phyloP scores from a whole-genome alignment of 495 filamentous ascomycete species.

The Aspergillus wentii region DNA sequence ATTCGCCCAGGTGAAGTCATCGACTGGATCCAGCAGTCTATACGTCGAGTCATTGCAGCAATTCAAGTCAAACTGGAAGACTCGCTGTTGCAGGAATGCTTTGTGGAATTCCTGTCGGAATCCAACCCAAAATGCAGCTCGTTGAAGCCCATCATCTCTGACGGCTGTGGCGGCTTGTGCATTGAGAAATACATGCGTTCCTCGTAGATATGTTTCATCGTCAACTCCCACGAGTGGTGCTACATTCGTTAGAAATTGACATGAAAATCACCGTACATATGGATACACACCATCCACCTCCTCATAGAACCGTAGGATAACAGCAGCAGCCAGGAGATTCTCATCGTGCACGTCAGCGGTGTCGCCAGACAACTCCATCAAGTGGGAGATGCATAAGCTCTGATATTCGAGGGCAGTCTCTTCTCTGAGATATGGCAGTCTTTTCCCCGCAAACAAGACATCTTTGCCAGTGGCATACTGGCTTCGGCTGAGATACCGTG shows the following conservation, averaged over 20 bases:
- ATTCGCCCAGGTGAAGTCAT: slow-evolving; percentile 23
- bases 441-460: slow-evolving; percentile 1
- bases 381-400: slow-evolving; percentile 20
- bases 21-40: slow-evolving; percentile 14
- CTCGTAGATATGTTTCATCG: slow-evolving; percentile 12
- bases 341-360: slow-evolving; percentile 16
- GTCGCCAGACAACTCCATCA: slow-evolving; percentile 13
- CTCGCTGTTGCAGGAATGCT: slow-evolving; percentile 24
- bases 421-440: slow-evolving; percentile 7
- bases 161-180: slow-evolving; percentile 10
- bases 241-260: slow-evolving; percentile 3
- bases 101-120: slow-evolving; percentile 32
- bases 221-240: slow-evolving; percentile 14
- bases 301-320: slow-evolving; percentile 31
- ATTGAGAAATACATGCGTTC: slow-evolving; percentile 17
- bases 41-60: slow-evolving; percentile 7
- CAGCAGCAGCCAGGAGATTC: slow-evolving; percentile 23
- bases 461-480: neutral
- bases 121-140: slow-evolving; percentile 27
- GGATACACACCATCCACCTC: slow-evolving; percentile 20
- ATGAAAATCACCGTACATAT: too few species aligned
- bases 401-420: slow-evolving; percentile 23
- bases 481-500: slow-evolving; percentile 9
- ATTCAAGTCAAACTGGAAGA: slow-evolving; percentile 13
- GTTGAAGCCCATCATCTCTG: slow-evolving; percentile 13